phyloP scores from a whole-genome alignment of 2,329 filamentous ascomycete species.

The Alternaria arborescens region DNA sequence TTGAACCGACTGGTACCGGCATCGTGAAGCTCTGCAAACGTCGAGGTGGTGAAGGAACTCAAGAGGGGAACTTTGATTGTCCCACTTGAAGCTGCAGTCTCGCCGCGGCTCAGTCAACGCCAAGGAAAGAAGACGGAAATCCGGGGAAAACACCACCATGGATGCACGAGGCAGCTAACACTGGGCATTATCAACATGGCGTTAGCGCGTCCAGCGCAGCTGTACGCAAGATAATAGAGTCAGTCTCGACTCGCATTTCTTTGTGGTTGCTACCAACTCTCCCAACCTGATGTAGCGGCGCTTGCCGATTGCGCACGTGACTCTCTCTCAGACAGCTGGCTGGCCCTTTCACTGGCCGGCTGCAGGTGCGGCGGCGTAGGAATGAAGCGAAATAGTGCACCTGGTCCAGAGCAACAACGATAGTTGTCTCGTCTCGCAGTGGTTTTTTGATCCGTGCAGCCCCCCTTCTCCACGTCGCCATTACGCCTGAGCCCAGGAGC shows the following conservation, averaged over 20 bases:
- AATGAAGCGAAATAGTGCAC: conserved; percentile 25
- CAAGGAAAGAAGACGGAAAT: conserved; percentile 11
- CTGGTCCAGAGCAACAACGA: neutral
- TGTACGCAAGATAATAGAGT: neutral
- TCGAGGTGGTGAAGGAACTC: conserved; percentile 21
- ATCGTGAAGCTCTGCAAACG: conserved; percentile 50
- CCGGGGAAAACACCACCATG: conserved; percentile 20
- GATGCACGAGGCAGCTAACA: conserved; percentile 15
- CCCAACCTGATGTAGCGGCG: neutral
- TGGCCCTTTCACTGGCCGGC: conserved; percentile 13
- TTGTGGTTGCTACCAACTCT: neutral
- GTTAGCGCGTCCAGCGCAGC: neutral
- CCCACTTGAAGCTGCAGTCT: conserved; percentile 19
- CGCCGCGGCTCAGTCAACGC: conserved; percentile 26
- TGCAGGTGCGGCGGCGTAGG: conserved; percentile 14
- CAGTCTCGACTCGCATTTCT: neutral
- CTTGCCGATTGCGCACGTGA: conserved; percentile 25
- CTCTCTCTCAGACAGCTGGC: neutral
- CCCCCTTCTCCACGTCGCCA: conserved; percentile 17
- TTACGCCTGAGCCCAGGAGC: conserved; percentile 30
- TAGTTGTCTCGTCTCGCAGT: conserved; percentile 8
- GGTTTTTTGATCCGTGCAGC: conserved; percentile 8
- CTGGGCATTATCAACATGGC: neutral
- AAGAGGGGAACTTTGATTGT: conserved; percentile 26
- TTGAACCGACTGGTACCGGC: conserved; percentile 64